These are phyloP conservation scores for Leucocoprinus sp. DNA, from an alignment of 768 basidiomycete genomes.

Conservation along the genomic window DNA sequence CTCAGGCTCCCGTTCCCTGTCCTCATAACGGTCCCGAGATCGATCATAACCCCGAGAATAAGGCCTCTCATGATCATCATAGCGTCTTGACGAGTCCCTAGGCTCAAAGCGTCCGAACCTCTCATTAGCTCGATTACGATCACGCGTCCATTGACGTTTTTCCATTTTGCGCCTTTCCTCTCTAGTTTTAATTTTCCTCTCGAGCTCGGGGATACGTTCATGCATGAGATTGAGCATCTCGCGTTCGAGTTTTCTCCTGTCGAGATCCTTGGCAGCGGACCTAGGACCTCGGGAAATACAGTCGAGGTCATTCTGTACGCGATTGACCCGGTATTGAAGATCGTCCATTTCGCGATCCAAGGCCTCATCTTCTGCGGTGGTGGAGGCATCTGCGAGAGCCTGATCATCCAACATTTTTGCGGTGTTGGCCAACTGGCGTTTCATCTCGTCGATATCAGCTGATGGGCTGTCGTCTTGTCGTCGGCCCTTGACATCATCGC, in stretches of 20 bases:
- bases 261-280: constrained; percentile 70
- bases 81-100: constrained; percentile 29
- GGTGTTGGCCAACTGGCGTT: constrained; percentile 71
- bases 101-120: constrained; percentile 64
- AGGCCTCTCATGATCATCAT: constrained; percentile 44
- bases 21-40: constrained; percentile 34
- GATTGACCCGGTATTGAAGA: constrained; percentile 72
- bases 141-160: constrained; percentile 67
- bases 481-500: constrained; percentile 68
- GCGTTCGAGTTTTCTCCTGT: constrained; percentile 78
- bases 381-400: constrained; percentile 49
- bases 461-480: constrained; percentile 55
- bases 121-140: constrained; percentile 80
- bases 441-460: constrained; percentile 79
- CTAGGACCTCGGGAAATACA: constrained; percentile 73
- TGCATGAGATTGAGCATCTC: constrained; percentile 83
- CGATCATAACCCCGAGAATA: constrained; percentile 38
- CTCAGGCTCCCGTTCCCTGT: constrained; percentile 20
- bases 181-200: constrained; percentile 70
- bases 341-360: constrained; percentile 89
- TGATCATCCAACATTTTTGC: constrained; percentile 73
- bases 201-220: constrained; percentile 85
- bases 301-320: constrained; percentile 88
- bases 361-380: constrained; percentile 78
- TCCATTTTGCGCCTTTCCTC: constrained; percentile 74